Base-by-base conservation (phyloP, 116 monocot genomes). In the Papilionanthe hybrid region DNA sequence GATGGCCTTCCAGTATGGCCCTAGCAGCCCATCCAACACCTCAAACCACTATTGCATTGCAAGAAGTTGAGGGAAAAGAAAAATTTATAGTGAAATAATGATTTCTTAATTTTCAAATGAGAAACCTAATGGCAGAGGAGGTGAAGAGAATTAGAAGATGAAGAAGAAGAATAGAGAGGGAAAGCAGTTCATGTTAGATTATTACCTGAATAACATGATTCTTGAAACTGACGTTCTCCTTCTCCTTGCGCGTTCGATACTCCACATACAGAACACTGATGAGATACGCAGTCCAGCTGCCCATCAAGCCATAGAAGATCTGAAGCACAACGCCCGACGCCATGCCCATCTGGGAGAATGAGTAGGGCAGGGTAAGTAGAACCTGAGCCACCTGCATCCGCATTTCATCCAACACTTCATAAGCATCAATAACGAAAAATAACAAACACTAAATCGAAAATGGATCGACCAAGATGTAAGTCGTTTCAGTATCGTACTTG, bases 211-310 rank as follows among this genome's bases (percentile, higher is more conserved):
- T 93, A 74, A 95, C 91, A 68, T 96, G 93, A 76, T 96, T 96
- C 83, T 90, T 93, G 91, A 93, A 93, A 84, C 86, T 91, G 82
- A 86, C 85, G 53, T 90, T 90, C 83, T 93, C 93, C 90, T 90
- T 93, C 90, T 96, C 93, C 80, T 90, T 96, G 30, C 95, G 81
- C 69, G 84, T 69, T 4, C 93, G 78, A 85, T 88, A 96, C 80
- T 96, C 95, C 28, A 96, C 86, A 84, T 93, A 96, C 75, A 93
- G 95, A 25, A 93, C 93, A 50, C 95, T 96, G 91, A 96, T 96
- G 82, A 96, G 93, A 82, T 96, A 95, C 1, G 95, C 95, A 7
- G 93, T 93, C 95, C 95, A 96, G 88, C 95, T 96, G 15, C 95
- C 95, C 88, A 96, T 81, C 75, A 93, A 28, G 18, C 95, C 95